Conservation (phyloP, 2,329 filamentous ascomycete species). For the Fusarium sp. region DNA sequence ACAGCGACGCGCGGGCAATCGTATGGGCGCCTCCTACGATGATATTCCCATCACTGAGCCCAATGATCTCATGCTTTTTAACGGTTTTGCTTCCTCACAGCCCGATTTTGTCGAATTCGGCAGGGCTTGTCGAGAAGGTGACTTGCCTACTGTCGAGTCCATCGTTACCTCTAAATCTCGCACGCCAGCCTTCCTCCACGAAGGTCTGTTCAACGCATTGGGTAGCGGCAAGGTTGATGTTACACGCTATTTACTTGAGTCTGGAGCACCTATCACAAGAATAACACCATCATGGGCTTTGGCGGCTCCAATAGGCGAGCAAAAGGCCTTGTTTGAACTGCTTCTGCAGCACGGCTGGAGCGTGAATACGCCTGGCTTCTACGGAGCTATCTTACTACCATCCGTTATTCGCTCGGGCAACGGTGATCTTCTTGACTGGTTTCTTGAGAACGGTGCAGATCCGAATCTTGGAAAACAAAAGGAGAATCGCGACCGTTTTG, state of each 20-base stretch:
- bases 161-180: neutral
- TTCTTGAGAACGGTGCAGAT: conserved; percentile 30
- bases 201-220: neutral
- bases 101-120: neutral
- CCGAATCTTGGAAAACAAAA: conserved; percentile 28
- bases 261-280: conserved; percentile 22
- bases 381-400: conserved; percentile 23
- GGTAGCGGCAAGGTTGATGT: conserved; percentile 14
- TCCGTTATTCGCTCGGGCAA: conserved; percentile 2
- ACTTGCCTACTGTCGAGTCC: neutral
- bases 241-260: conserved; percentile 2
- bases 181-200: conserved; percentile 2
- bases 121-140: conserved; percentile 17
- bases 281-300: conserved; percentile 6
- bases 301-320: neutral
- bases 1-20: neutral
- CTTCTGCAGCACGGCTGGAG: conserved; percentile 25
- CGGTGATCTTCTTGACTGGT: conserved; percentile 25
- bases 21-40: neutral
- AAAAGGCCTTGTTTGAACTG: conserved; percentile 19
- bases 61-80: neutral
- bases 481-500: conserved; percentile 12
- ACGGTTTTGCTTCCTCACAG: neutral
- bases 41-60: neutral
- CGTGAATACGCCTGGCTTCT: conserved; percentile 12